phyloP scores from a whole-genome alignment of 306 rosid genomes.

The Prunus kanzakura region DNA sequence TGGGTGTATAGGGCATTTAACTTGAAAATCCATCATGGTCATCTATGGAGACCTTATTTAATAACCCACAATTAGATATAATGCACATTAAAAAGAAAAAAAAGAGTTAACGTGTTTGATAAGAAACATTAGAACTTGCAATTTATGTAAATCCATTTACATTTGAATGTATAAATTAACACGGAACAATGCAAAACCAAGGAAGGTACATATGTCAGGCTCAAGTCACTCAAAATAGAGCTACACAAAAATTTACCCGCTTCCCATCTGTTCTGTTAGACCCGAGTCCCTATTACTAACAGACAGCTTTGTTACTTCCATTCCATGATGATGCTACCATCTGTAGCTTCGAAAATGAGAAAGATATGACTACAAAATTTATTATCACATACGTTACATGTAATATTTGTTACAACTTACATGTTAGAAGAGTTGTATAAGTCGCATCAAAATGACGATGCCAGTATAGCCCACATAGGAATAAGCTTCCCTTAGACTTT shows the following conservation, averaged over 20 bases:
- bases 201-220: not conserved
- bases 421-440: not conserved
- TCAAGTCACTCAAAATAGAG: not conserved
- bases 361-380: slow-evolving; percentile 14
- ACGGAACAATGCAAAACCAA: not conserved
- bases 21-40: not conserved
- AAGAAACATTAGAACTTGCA: not conserved
- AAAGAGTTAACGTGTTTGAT: not conserved
- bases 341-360: not conserved
- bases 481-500: slow-evolving; percentile 53
- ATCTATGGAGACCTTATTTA: not conserved
- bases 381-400: slow-evolving; percentile 1
- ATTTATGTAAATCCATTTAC: not conserved
- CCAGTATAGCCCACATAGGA: slow-evolving; percentile 18
- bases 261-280: not conserved
- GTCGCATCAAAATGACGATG: slow-evolving; percentile 1
- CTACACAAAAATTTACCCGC: not conserved
- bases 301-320: slow-evolving; percentile 15
- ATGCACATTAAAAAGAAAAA: too few species aligned
- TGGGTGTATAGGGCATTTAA: not conserved
- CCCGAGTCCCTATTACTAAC: not conserved
- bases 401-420: slow-evolving; percentile 3
- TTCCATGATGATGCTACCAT: not conserved
- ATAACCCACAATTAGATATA: not conserved
- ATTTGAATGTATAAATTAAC: not conserved